These are phyloP conservation scores for Endocalyx cinctus DNA, from an alignment of 2,329 filamentous ascomycete genomes.

Conservation along the genomic window DNA sequence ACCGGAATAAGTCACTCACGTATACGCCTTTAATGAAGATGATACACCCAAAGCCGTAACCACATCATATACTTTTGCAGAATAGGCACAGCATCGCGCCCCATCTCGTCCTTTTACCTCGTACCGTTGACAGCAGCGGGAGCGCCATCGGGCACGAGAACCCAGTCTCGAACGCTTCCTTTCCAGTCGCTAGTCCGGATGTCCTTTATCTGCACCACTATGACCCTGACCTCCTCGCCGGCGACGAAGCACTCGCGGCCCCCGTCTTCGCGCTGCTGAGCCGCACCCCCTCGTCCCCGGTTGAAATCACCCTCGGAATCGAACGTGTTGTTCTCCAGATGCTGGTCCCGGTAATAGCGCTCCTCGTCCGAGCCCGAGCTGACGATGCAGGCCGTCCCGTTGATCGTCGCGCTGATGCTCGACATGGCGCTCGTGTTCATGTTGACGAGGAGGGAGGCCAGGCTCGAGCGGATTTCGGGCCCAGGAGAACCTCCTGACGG, in stretches of 20 bases:
- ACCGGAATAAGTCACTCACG: too few relatives aligned
- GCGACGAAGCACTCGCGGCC: slow-evolving; percentile 66
- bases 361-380: slow-evolving; percentile 75
- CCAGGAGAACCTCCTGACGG: slow-evolving; percentile 59
- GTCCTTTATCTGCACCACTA: slow-evolving; percentile 78
- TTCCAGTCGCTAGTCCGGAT: slow-evolving; percentile 93
- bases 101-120: too few relatives aligned
- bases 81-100: too few relatives aligned
- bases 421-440: slow-evolving; percentile 85
- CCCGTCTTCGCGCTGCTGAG: slow-evolving; percentile 38
- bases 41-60: too few relatives aligned
- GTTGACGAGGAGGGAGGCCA: slow-evolving; percentile 80
- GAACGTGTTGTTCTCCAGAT: slow-evolving; percentile 91
- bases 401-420: slow-evolving; percentile 89
- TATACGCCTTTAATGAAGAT: too few relatives aligned
- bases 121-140: slow-evolving; percentile 35
- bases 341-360: slow-evolving; percentile 72
- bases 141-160: slow-evolving; percentile 33
- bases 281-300: slow-evolving; percentile 32
- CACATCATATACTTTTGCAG: too few relatives aligned
- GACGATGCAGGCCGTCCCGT: slow-evolving; percentile 75
- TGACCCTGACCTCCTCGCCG: slow-evolving; percentile 79
- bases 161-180: slow-evolving; percentile 82
- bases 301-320: slow-evolving; percentile 50
- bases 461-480: slow-evolving; percentile 63